phyloP scores from a whole-genome alignment of 805 yeast genomes.

The Sugiyamaella lignohabitans region DNA sequence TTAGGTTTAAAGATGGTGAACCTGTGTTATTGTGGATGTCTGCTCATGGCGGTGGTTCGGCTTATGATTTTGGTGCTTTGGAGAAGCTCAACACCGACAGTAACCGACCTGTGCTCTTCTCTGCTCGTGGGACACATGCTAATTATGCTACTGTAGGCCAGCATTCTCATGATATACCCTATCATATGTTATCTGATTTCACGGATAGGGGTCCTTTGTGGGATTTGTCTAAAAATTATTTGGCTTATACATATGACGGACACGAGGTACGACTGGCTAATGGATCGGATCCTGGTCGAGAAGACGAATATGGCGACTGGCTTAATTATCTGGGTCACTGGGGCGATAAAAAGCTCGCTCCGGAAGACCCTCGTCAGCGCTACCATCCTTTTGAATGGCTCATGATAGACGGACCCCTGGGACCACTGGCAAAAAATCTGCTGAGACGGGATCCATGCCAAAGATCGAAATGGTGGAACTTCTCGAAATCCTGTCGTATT shows the following conservation, averaged over 20 bases:
- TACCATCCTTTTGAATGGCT: conserved; percentile 88
- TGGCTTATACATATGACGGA: conserved; percentile 79
- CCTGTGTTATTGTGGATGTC: conserved; percentile 93
- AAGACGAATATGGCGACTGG: conserved; percentile 62
- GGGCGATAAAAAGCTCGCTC: conserved; percentile 75
- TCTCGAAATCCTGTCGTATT: conserved; percentile 75
- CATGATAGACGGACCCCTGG: conserved; percentile 88
- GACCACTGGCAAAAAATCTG: conserved; percentile 78
- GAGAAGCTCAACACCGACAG: conserved; percentile 49
- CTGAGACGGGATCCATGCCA: conserved; percentile 70
- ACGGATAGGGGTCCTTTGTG: conserved; percentile 93
- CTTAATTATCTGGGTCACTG: conserved; percentile 73
- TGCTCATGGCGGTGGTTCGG: conserved; percentile 97
- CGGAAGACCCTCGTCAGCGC: conserved; percentile 69
- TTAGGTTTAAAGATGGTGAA: conserved; percentile 70
- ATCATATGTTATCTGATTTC: conserved; percentile 82
- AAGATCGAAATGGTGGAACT: conserved; percentile 87
- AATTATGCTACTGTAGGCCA: conserved; percentile 95
- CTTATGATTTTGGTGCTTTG: conserved; percentile 68
- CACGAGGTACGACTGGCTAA: conserved; percentile 35
- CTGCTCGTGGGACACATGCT: conserved; percentile 96
- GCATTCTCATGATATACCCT: conserved; percentile 92
- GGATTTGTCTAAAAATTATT: conserved; percentile 81
- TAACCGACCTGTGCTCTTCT: conserved; percentile 67
- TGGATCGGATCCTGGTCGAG: conserved; percentile 45